Conservation (phyloP, 1,139 yeast species). For the Ogataea hybrid region DNA sequence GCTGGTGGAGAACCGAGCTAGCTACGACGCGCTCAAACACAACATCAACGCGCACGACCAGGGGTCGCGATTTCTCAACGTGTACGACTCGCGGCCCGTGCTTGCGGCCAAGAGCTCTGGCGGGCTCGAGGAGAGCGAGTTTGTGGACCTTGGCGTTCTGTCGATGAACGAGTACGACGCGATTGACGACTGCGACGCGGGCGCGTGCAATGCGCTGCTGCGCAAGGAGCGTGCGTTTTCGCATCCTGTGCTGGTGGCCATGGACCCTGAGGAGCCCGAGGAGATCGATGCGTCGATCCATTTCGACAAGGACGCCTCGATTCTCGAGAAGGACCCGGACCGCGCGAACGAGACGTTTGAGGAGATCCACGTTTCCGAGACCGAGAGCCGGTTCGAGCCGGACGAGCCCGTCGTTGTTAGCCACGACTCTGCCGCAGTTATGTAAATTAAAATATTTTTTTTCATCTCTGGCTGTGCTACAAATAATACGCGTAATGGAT, state of each 20-base stretch:
- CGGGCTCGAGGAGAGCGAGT: constrained; percentile 35
- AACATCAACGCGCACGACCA: constrained; percentile 19
- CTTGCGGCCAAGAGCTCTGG: constrained; percentile 19
- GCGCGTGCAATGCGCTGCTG: constrained; percentile 10
- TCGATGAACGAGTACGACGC: constrained; percentile 36
- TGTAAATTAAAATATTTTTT: constrained; percentile 1
- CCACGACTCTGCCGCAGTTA: constrained; percentile 7
- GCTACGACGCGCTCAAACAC: constrained; percentile 57
- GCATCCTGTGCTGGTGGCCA: constrained; percentile 33
- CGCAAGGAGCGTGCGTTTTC: constrained; percentile 28
- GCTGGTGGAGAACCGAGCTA: constrained; percentile 48
- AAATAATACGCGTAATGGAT: constrained; percentile 7
- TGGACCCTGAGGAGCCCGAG: constrained; percentile 19
- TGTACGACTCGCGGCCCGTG: constrained; percentile 22
- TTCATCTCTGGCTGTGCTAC: constrained; percentile 5
- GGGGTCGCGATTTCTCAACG: constrained; percentile 22
- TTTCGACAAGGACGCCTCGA: constrained; percentile 18
- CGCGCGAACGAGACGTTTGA: constrained; percentile 29
- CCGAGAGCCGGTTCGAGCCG: constrained; percentile 10
- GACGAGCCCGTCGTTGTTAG: constrained; percentile 18
- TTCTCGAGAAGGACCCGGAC: constrained; percentile 18
- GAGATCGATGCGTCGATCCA: constrained; percentile 14
- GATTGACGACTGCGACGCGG: constrained; percentile 33
- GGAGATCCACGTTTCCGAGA: constrained; percentile 17
- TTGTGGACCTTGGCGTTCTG: constrained; percentile 42